A percentile compares a stretch with the other conserved stretches of the same genome.
These are phyloP conservation scores for Raphanus hybrid DNA, from an alignment of 441 rosid genomes.

Conservation along the genomic window DNA sequence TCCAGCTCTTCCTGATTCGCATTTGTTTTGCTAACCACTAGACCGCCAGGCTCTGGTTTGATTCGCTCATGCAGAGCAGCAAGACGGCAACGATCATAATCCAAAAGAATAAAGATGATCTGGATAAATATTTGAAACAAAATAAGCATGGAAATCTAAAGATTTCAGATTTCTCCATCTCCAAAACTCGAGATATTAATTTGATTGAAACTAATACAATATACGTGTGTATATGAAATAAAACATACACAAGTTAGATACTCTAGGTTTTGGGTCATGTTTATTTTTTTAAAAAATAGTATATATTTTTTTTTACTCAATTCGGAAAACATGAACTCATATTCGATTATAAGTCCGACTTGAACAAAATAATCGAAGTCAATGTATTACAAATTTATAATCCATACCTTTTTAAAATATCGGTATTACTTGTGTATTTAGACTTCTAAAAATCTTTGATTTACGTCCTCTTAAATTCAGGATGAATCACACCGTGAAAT, in stretches of 20 bases:
- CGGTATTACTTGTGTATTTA: background rate
- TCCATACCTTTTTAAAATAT: no score
- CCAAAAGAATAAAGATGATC: background rate
- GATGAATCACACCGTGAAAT: background rate
- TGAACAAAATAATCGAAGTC: no score
- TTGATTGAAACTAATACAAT: background rate
- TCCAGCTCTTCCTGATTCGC: background rate
- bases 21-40: background rate
- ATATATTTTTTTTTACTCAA: no score
- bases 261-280: background rate
- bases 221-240: background rate
- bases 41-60: background rate
- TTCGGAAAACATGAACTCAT: no score
- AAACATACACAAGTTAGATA: background rate
- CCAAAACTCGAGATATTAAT: background rate
- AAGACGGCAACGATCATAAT: background rate
- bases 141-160: background rate
- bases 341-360: no score
- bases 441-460: background rate
- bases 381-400: no score
- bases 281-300: no score
- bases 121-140: background rate
- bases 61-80: background rate
- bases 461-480: background rate
- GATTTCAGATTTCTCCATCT: background rate